Conservation (phyloP, 2,329 filamentous ascomycete genomes). For the Phaeosphaeria sp. region DNA sequence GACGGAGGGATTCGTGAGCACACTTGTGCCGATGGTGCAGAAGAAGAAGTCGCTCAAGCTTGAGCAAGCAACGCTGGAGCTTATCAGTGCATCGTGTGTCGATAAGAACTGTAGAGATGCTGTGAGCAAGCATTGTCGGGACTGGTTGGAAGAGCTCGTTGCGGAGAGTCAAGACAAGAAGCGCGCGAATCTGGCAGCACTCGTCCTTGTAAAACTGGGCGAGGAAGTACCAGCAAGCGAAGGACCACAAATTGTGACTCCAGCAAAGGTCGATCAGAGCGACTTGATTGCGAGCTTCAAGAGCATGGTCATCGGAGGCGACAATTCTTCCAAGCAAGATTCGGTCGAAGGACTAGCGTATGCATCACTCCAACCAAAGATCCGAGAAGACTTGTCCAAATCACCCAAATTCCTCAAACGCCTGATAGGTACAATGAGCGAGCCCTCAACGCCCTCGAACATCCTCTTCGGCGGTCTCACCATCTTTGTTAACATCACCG, state of each 20-base stretch:
- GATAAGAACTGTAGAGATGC: constrained; percentile 81
- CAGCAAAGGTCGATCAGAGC: constrained; percentile 46
- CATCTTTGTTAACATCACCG: constrained; percentile 83
- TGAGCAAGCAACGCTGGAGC: constrained; percentile 83
- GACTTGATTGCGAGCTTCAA: constrained; percentile 64
- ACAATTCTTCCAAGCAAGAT: constrained; percentile 67
- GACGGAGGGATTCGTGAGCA: constrained; percentile 82
- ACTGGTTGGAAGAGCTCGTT: constrained; percentile 87
- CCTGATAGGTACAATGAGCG: constrained; percentile 67
- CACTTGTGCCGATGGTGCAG: constrained; percentile 76
- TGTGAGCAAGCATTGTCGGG: constrained; percentile 81
- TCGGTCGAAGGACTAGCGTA: constrained; percentile 93
- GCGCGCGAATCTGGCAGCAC: constrained; percentile 58
- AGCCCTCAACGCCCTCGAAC: constrained; percentile 54
- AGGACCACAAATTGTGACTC: constrained; percentile 39
- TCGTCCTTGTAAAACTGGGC: constrained; percentile 63
- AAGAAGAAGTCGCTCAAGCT: constrained; percentile 85
- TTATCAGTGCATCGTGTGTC: constrained; percentile 91
- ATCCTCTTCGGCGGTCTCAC: constrained; percentile 85
- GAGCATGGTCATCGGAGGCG: constrained; percentile 68
- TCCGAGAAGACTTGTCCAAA: constrained; percentile 80
- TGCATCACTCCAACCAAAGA: constrained; percentile 80
- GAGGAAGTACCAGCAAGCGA: constrained; percentile 46
- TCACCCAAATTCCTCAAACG: constrained; percentile 73
- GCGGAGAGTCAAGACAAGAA: constrained; percentile 69